Evolutionary conservation across 164 flowering plant species (phyloP).

Genomic region (Stephania cephalantha): DNA sequence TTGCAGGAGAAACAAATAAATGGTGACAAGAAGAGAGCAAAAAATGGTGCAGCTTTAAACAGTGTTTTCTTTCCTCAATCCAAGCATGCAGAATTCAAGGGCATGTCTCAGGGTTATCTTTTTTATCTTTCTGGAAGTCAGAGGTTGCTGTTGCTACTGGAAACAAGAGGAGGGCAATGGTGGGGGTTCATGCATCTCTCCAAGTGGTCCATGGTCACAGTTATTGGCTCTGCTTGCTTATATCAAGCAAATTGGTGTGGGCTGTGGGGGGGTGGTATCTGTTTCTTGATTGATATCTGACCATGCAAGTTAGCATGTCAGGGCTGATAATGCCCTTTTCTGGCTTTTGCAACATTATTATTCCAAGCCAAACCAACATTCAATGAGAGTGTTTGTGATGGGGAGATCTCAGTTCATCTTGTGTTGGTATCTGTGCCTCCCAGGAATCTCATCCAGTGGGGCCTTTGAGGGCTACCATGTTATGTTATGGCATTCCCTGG

Average conservation of each 20-base stretch:
- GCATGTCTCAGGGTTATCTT: background rate
- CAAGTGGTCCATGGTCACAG: background rate
- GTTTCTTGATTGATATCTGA: background rate
- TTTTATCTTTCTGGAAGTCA: background rate
- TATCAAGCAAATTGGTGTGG: background rate
- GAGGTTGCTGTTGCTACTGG: background rate
- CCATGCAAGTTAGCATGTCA: background rate
- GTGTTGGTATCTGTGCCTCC: background rate
- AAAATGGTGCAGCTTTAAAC: background rate
- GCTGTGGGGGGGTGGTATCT: background rate
- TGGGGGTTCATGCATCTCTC: background rate
- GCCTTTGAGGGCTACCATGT: background rate
- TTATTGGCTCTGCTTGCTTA: background rate
- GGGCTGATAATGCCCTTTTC: background rate
- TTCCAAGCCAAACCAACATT: constrained; percentile 1
- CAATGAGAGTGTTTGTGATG: background rate
- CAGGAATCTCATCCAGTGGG: background rate
- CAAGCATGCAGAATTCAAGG: background rate
- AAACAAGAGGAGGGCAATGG: background rate
- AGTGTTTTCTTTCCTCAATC: background rate
- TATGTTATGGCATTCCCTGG: background rate
- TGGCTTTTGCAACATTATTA: background rate
- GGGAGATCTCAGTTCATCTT: background rate
- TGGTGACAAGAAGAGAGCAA: background rate
- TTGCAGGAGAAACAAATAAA: background rate